Base-by-base conservation (phyloP, 1,284 basidiomycete species). In the Sphagnurus paluster region DNA sequence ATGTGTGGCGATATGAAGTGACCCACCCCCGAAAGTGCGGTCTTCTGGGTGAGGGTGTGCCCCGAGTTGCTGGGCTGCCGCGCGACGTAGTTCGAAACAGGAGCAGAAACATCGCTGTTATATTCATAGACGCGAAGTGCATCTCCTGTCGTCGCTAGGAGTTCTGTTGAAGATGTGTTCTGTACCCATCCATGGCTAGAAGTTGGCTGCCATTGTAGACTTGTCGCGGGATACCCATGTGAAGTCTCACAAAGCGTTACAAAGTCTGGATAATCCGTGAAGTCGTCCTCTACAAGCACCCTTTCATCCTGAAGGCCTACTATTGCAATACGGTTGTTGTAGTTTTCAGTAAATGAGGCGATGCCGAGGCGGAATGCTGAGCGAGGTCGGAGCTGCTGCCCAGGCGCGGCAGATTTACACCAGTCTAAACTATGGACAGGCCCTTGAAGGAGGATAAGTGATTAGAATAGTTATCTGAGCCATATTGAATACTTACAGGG, bases 61-160 rank as follows among this genome's bases (percentile, higher is more conserved):
- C 79, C 78, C 13, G 67, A 58, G 25, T 69, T 67, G 17, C 68
- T 68, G 5, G 79, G 66, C 56, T 79, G 81, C 59, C 86, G 72
- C 33, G 88, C 90, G 19, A 91, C 87, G 64, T 86, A 93, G 50
- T 72, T 76, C 5, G 84, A 80, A 34, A 77, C 66, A n/a, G 72
- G 54, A 7, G 76, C 62, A 30, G 80, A 72, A 48, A 70, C 75
- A 60, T 87, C 80, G 64, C 77, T 76, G 58, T 75, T 71, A 56
- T 88, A 90, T 65, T 96, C 93, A 83, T 90, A 97, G 50, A 97
- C 79, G 54, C 93, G 76, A 59, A 98, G 64, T 44, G 91, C 89
- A 63, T 97, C 94, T 19, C 90, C 90, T 0, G 91, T 93, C 4
- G 91, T 95, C 10, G 93, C 94, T 13, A 98, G 73, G 42, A 96